Evolutionary conservation across 78 protist species (phyloP).

Genomic region (Pelomyxa schiedti): DNA sequence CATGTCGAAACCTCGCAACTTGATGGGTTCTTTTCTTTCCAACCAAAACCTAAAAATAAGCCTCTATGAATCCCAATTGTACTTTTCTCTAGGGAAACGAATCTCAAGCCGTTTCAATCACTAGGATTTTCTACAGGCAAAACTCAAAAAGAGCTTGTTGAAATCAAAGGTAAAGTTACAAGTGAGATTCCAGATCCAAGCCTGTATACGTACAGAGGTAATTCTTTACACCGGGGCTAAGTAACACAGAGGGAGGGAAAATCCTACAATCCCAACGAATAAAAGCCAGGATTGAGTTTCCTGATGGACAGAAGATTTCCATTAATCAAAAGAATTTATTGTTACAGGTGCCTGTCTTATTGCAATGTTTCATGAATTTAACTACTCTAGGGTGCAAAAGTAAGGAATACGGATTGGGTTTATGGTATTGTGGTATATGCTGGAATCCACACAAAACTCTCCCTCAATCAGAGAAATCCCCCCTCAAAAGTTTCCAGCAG

Average conservation of each 20-base stretch:
- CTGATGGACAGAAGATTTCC: background rate
- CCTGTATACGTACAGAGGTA: too few relatives aligned
- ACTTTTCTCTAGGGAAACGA: background rate
- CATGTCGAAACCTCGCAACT: conserved; percentile 41
- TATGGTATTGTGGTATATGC: conserved; percentile 35
- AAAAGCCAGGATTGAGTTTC: background rate
- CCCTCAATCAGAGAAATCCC: conserved; percentile 52
- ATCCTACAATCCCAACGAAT: too few relatives aligned
- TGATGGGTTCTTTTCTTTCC: conserved; percentile 27
- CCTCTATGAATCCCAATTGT: too few relatives aligned
- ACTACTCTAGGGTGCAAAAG: conserved; percentile 15
- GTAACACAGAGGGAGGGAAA: too few relatives aligned
- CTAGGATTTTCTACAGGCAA: too few relatives aligned
- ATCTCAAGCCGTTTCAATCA: background rate
- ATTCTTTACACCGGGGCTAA: too few relatives aligned
- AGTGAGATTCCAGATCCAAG: too few relatives aligned
- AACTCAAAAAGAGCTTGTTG: too few relatives aligned
- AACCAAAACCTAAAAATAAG: too few relatives aligned
- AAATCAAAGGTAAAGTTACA: too few relatives aligned
- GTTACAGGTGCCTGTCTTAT: too few relatives aligned
- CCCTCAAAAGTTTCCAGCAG: conserved; percentile 54
- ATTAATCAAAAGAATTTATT: background rate
- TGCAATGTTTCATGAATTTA: too few relatives aligned
- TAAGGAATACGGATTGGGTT: conserved; percentile 35
- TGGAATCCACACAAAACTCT: conserved; percentile 42